Conservation (phyloP, 495 filamentous ascomycete genomes). For the Pyrenula aspistea region DNA sequence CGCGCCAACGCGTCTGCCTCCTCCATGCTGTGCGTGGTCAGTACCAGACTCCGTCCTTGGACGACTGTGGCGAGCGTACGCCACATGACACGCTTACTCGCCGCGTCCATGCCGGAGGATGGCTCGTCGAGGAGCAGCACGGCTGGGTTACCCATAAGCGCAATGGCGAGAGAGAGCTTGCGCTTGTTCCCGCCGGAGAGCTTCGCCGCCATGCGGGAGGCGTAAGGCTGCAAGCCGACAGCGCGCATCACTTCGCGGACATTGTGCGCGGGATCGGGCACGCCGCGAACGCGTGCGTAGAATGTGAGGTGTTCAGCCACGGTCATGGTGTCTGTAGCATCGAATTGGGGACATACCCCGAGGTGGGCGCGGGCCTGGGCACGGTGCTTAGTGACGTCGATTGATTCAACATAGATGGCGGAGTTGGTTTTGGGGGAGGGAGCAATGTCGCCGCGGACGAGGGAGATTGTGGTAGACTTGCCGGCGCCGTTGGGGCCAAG, state of each 20-base stretch:
- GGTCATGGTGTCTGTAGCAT: constrained; percentile 48
- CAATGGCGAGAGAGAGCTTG: constrained; percentile 38
- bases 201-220: constrained; percentile 27
- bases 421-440: constrained; percentile 41
- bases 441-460: constrained; percentile 74
- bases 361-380: constrained; percentile 55
- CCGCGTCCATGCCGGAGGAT: constrained; percentile 35
- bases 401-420: constrained; percentile 64
- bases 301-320: constrained; percentile 42
- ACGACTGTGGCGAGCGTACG: constrained; percentile 24
- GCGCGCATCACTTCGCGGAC: constrained; percentile 31
- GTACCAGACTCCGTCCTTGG: constrained; percentile 24
- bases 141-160: constrained; percentile 35
- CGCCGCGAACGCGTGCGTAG: constrained; percentile 43
- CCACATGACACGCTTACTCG: constrained; percentile 38
- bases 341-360: constrained; percentile 51
- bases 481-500: constrained; percentile 84
- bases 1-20: constrained; percentile 31
- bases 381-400: constrained; percentile 51
- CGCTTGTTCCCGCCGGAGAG: constrained; percentile 44
- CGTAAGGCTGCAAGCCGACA: constrained; percentile 24
- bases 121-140: constrained; percentile 39
- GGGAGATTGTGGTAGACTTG: constrained; percentile 72
- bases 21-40: constrained; percentile 35
- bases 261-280: constrained; percentile 36